A percentile compares a stretch with the other conserved stretches of the same genome.
Evolutionary conservation across 768 basidiomycete genomes (phyloP).

Genomic region (Boletus bicolor): DNA sequence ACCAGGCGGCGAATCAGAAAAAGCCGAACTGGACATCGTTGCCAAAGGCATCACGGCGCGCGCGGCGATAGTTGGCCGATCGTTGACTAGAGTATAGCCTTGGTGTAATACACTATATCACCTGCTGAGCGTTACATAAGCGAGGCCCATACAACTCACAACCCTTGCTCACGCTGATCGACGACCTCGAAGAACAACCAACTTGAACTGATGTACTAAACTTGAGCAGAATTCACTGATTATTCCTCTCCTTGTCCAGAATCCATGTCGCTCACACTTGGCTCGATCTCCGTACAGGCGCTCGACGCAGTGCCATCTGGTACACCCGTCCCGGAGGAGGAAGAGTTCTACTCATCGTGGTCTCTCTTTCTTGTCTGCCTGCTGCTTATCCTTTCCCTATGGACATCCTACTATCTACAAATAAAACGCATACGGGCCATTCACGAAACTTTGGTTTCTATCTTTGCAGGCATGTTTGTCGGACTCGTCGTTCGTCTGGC

Average conservation of each 20-base stretch:
- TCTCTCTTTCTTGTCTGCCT: conserved; percentile 91
- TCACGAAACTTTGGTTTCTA: conserved; percentile 94
- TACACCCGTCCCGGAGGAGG: conserved; percentile 58
- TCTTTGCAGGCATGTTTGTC: conserved; percentile 95
- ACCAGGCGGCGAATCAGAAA: conserved; percentile 5
- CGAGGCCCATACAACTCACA: neutral
- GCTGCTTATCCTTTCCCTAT: conserved; percentile 89
- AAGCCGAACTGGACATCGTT: conserved; percentile 25
- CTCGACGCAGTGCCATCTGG: conserved; percentile 27
- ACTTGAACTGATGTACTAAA: conserved; percentile 10
- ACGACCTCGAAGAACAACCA: neutral
- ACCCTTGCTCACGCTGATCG: too few species aligned
- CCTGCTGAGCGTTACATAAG: conserved; percentile 19
- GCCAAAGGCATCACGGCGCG: conserved; percentile 20
- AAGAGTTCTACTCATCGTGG: conserved; percentile 91
- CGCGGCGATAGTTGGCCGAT: neutral
- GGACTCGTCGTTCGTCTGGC: conserved; percentile 87
- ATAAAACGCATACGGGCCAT: conserved; percentile 93
- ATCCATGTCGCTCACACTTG: conserved; percentile 39
- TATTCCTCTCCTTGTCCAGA: neutral
- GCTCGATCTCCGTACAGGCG: conserved; percentile 34
- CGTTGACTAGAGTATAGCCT: neutral
- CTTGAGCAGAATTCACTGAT: neutral
- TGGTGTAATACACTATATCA: neutral
- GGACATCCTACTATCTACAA: conserved; percentile 97